Base-by-base conservation (phyloP, 2,329 filamentous ascomycete genomes). In the Chaetomiaceae sp. region DNA sequence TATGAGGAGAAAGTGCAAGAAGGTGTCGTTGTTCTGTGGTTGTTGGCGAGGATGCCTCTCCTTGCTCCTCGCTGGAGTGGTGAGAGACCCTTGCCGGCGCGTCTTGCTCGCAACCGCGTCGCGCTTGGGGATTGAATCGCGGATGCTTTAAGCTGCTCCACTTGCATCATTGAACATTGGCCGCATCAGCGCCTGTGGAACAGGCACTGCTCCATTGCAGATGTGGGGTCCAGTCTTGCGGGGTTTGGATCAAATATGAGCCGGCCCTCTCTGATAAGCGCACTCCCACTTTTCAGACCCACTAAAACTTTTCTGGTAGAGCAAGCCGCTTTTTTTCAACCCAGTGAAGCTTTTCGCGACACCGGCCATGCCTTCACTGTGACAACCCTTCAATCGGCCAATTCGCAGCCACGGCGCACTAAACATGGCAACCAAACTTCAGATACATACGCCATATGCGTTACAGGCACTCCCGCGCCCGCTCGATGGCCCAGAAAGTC, bases 391-490 rank as follows among this genome's bases (percentile, higher is more conserved):
- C 10, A 25, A 34, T 32, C 10, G 32, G 38, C 38, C 18, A 38
- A 56, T 38, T 36, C 38, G 38, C 42, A 54, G 16, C 32, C n/a
- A 34, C 23, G 48, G 11, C 30, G 43, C 37, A 42, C 25, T 23
- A 60, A 62, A 32, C 34, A 84, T 84, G 80, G 74, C 79, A 60
- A 77, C 78, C 40, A 78, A 79, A 58, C 81, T 84, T 62, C 78
- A 79, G 57, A 77, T 86, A 51, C 80, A 85, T 65, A 77, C 77
- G 69, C 82, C 83, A n/a, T 84, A 81, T 63, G 76, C 84, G 54
- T 71, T 86, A 58, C 79, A 81, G 30, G 71, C 79, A 8, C 71
- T 86, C 41, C 81, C 83, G 10, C 71, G 75, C 37, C 81, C 82
- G 2, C 73, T 85, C 45, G 79, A 82, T 58, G 71, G 68, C 3